Evolutionary conservation across 441 rosid species (phyloP).

Genomic region (Erodium moschatum): DNA sequence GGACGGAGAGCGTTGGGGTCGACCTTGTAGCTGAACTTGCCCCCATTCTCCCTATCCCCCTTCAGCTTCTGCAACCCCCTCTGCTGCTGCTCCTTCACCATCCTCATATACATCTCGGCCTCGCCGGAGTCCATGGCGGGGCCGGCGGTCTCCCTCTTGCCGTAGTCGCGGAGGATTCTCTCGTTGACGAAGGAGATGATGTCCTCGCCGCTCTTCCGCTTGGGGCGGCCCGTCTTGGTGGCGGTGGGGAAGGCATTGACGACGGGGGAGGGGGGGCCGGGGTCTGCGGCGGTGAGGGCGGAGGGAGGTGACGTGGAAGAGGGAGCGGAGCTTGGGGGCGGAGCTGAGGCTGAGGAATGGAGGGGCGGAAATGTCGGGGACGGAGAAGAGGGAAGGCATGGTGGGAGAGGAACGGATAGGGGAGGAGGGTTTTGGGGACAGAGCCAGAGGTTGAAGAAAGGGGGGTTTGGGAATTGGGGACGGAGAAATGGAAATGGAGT

Average conservation of each 20-base stretch:
- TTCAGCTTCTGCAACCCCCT: constrained; percentile 82
- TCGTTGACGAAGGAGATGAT: constrained; percentile 65
- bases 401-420: constrained; percentile 13
- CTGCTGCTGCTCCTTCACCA: constrained; percentile 84
- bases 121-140: constrained; percentile 68
- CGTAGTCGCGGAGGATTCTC: constrained; percentile 59
- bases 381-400: constrained; percentile 47
- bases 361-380: constrained; percentile 31
- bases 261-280: constrained; percentile 22
- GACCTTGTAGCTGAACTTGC: constrained; percentile 59
- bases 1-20: constrained; percentile 65
- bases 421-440: neutral
- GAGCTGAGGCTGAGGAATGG: constrained; percentile 38
- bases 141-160: constrained; percentile 47
- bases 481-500: neutral
- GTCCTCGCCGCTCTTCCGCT: constrained; percentile 40
- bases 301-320: constrained; percentile 25
- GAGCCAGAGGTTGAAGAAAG: neutral
- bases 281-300: constrained; percentile 19
- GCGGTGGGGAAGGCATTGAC: constrained; percentile 21
- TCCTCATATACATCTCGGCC: constrained; percentile 68
- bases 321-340: constrained; percentile 26
- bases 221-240: constrained; percentile 24
- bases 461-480: neutral
- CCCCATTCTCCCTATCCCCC: constrained; percentile 39